These are phyloP conservation scores for Rhynchosporium secalis DNA, from an alignment of 2,329 filamentous ascomycete species.

Conservation along the genomic window DNA sequence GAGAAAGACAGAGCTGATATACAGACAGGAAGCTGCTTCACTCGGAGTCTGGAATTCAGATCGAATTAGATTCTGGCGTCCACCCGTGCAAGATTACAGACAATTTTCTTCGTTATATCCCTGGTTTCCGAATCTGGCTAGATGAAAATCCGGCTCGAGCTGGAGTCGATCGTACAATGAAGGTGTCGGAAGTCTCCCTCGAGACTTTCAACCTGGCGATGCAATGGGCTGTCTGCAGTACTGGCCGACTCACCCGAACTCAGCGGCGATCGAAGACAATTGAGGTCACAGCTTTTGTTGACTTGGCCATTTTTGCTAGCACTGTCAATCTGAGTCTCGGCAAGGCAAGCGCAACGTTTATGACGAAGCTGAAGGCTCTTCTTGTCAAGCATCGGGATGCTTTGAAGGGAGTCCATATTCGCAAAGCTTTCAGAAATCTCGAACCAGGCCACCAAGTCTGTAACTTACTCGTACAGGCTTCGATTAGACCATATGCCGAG, in stretches of 20 bases:
- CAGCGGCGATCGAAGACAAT: background rate
- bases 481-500: background rate
- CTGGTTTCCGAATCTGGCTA: background rate
- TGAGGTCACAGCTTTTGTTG: constrained; percentile 1
- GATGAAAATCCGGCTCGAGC: background rate
- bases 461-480: constrained; percentile 3
- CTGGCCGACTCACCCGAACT: background rate
- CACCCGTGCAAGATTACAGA: constrained; percentile 8
- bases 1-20: background rate
- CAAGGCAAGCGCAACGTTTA: background rate
- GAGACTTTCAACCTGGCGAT: constrained; percentile 8
- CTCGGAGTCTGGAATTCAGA: background rate
- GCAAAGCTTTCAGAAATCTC: background rate
- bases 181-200: background rate
- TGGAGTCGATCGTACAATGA: background rate
- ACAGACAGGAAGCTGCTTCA: constrained; percentile 5
- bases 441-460: constrained; percentile 5
- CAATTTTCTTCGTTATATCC: background rate
- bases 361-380: background rate
- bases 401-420: constrained; percentile 1
- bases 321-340: constrained; percentile 2
- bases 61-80: constrained; percentile 11
- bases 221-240: constrained; percentile 6
- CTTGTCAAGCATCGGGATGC: background rate
- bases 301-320: constrained; percentile 6